Evolutionary conservation across 75 land plant genomes (phyloP).

Genomic region (Adiantum capillusveneris): DNA sequence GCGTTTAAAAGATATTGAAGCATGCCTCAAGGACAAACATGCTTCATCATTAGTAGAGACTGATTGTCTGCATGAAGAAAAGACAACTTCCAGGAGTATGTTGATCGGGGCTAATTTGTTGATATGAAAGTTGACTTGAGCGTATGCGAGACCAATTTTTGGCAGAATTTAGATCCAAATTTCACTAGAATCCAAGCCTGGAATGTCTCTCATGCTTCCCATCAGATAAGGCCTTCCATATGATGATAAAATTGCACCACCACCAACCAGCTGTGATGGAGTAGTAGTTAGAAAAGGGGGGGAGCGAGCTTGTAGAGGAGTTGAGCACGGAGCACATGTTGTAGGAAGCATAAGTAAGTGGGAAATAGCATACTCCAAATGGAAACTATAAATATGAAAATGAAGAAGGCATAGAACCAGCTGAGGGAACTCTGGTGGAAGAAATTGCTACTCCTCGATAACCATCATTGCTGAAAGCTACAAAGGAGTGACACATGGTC

Average conservation of each 20-base stretch:
- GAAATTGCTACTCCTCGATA: constrained; percentile 9
- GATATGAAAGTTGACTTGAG: no score
- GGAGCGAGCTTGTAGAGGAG: neutral
- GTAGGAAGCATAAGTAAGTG: neutral
- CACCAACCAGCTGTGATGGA: constrained; percentile 9
- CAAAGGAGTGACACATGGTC: constrained; percentile 1
- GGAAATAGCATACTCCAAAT: constrained; percentile 8
- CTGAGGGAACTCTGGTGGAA: constrained; percentile 14
- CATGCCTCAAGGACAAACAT: no score
- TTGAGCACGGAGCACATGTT: neutral
- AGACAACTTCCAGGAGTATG: no score
- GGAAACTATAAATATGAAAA: constrained; percentile 9
- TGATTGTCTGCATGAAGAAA: no score
- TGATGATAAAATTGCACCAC: constrained; percentile 8
- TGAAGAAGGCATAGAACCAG: constrained; percentile 8
- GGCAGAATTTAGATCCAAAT: no score
- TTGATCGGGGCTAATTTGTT: no score
- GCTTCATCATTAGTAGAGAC: no score
- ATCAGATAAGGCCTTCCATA: constrained; percentile 35
- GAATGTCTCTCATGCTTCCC: constrained; percentile 18
- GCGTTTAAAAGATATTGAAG: no score
- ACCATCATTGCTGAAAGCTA: constrained; percentile 15
- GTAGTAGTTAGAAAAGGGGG: constrained; percentile 11
- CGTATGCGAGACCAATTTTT: no score
- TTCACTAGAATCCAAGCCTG: constrained; percentile 16